Evolutionary conservation across 2,329 filamentous ascomycete genomes (phyloP), one percentile per base, ranked within the genome.

Genomic region (Phoma sp.): DNA sequence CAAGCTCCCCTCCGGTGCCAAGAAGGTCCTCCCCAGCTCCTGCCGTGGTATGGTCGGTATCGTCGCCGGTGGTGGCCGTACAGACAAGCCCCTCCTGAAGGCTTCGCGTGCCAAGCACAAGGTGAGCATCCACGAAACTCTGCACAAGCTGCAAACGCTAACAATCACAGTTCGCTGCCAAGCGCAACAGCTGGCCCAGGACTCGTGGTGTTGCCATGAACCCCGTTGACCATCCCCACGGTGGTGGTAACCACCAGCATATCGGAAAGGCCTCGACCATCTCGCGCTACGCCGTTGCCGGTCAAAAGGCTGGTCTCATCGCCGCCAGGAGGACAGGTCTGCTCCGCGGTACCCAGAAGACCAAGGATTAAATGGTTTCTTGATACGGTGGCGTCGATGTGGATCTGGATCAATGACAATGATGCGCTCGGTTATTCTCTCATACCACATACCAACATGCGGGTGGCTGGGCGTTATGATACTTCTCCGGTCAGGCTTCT

Each of bases 201-300:
- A 99, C 95, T 87, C 93, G 95, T 95, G 95, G 95, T 97, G 95
- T 99, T 89, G 95, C 95, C 83, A 99, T 99, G 95, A 99, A 99
- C 86, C 95, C 95, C 76, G 95, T 99, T 77, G 95, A 99, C 84
- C 95, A 99, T 88, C 80, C 80, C 74, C 80, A 83, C 78, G 80
- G 80, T 80, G 80, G 80, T 82, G 93, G 95, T 96, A 98, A 99
- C 89, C 95, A 99, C 83, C 95, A 99, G 87, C 95, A 99, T 84
- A 97, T 97, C 78, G 93, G 95, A 90, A 98, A 99, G 86, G 95
- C 95, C 76, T 99, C 95, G 71, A 99, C 95, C 80, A 99, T 99
- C 84, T 96, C 92, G 74, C 89, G 95, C 81, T 96, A 96, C 85
- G 95, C 95, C 76, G 90, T 89, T 80, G 89, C 92, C 83, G 95